Evolutionary conservation across 1,284 basidiomycete species (phyloP).

Genomic region (Leccinum subspadiceum): DNA sequence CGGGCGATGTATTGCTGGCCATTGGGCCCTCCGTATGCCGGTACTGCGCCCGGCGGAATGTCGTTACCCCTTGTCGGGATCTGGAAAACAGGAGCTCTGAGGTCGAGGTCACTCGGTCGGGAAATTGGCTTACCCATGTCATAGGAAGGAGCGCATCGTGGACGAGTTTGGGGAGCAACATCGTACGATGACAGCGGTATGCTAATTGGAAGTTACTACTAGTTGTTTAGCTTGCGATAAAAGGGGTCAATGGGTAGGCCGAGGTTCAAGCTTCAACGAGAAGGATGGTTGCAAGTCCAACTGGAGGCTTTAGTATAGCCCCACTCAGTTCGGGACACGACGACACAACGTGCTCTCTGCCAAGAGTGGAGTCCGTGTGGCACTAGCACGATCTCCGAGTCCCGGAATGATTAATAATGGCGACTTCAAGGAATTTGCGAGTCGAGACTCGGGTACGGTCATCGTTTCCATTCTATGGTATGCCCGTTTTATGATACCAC

Average conservation of each 20-base stretch:
- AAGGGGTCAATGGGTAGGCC: background rate
- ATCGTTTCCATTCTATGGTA: background rate
- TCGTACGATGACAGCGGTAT: background rate
- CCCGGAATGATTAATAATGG: background rate
- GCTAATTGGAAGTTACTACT: background rate
- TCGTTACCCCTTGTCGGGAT: conserved; percentile 21
- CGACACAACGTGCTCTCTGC: background rate
- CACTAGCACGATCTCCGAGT: background rate
- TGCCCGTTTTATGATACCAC: no score
- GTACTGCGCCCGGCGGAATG: conserved; percentile 25
- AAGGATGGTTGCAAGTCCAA: background rate
- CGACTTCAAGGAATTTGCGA: background rate
- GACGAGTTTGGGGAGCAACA: conserved; percentile 6
- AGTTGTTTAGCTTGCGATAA: background rate
- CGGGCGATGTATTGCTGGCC: conserved; percentile 23
- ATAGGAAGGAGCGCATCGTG: conserved; percentile 13
- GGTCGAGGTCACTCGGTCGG: background rate
- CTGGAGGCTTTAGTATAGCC: background rate
- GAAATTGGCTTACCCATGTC: conserved; percentile 17
- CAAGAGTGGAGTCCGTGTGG: background rate
- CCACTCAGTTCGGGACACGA: background rate
- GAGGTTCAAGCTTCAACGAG: background rate
- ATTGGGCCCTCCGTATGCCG: conserved; percentile 5
- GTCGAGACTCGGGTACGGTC: background rate
- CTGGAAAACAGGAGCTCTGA: conserved; percentile 5